Percentiles rank a stretch among this genome's conserved stretches.
These are phyloP conservation scores for Colletotrichum sp. DNA, from an alignment of 2,329 filamentous ascomycete species.

Conservation along the genomic window DNA sequence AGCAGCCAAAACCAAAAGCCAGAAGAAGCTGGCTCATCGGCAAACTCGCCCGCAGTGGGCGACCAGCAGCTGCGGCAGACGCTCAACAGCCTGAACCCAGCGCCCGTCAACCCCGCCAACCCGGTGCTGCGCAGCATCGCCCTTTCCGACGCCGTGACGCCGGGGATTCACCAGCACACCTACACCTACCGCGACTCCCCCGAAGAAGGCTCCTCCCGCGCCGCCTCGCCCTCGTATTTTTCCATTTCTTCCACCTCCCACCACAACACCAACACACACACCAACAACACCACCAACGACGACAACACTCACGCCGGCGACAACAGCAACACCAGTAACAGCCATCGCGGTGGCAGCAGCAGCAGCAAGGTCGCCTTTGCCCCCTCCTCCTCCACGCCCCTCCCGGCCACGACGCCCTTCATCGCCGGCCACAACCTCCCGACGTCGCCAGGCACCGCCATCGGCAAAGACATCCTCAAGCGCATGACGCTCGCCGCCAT, in stretches of 20 bases:
- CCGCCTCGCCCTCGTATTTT: conserved; percentile 27
- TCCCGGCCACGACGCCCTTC: conserved; percentile 1
- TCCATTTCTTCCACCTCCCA: conserved; percentile 21
- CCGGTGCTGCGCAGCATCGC: conserved; percentile 19
- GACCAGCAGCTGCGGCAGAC: not conserved
- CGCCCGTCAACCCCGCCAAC: conserved; percentile 18
- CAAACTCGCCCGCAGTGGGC: no score
- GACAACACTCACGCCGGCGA: not conserved
- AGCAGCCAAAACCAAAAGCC: not conserved
- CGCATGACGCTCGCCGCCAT: conserved; percentile 47
- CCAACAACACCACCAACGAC: not conserved
- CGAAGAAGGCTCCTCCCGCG: conserved; percentile 8
- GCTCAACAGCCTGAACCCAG: not conserved
- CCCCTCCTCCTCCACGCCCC: not conserved
- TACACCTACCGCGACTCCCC: conserved; percentile 27
- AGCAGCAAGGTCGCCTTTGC: not conserved
- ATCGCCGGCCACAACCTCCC: conserved; percentile 17
- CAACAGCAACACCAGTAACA: not conserved
- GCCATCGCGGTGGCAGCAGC: not conserved
- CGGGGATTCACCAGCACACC: conserved; percentile 30
- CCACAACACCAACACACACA: not conserved
- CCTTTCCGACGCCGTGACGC: conserved; percentile 30
- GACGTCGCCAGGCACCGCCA: conserved; percentile 1
- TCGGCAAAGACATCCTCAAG: conserved; percentile 44
- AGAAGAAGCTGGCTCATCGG: not conserved